Evolutionary conservation across 2,329 filamentous ascomycete genomes (phyloP).

Genomic region (Plenodomus biglobosus): DNA sequence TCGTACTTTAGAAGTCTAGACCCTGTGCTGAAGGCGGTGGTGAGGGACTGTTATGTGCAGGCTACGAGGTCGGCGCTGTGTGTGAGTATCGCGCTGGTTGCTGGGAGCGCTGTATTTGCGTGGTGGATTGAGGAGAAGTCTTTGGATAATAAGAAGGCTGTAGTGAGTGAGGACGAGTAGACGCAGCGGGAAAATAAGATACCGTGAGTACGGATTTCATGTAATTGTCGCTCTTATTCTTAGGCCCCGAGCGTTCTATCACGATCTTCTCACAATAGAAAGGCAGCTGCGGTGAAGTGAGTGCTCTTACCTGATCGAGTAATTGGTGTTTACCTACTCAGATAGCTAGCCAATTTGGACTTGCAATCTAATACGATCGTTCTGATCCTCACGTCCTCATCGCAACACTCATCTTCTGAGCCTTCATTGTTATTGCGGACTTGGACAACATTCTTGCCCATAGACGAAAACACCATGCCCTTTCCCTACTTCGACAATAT

Average conservation of each 20-base stretch:
- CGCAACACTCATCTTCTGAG: no score
- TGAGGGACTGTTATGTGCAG: slow-evolving; percentile 67
- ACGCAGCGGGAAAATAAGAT: not conserved
- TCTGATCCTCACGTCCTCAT: no score
- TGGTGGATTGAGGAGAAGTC: slow-evolving; percentile 51
- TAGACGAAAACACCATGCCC: not conserved
- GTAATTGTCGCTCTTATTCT: no score
- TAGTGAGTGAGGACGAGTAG: not conserved
- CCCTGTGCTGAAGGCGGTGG: slow-evolving; percentile 59
- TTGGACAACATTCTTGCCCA: no score
- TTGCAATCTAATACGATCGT: no score
- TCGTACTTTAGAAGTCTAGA: slow-evolving; percentile 68
- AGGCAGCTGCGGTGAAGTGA: not conserved
- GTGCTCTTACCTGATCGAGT: no score
- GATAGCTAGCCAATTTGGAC: no score
- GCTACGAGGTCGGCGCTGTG: slow-evolving; percentile 56
- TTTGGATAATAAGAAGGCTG: slow-evolving; percentile 17
- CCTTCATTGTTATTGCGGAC: no score
- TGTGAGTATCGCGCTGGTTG: slow-evolving; percentile 54
- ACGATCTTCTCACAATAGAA: no score
- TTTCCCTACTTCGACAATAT: slow-evolving; percentile 13
- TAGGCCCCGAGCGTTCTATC: no score
- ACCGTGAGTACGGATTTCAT: no score
- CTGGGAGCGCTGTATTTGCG: slow-evolving; percentile 50
- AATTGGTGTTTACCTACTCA: no score